Evolutionary conservation across 768 basidiomycete genomes (phyloP), one percentile per base, ranked within the genome.

Genomic region (Hericium erinaceus): DNA sequence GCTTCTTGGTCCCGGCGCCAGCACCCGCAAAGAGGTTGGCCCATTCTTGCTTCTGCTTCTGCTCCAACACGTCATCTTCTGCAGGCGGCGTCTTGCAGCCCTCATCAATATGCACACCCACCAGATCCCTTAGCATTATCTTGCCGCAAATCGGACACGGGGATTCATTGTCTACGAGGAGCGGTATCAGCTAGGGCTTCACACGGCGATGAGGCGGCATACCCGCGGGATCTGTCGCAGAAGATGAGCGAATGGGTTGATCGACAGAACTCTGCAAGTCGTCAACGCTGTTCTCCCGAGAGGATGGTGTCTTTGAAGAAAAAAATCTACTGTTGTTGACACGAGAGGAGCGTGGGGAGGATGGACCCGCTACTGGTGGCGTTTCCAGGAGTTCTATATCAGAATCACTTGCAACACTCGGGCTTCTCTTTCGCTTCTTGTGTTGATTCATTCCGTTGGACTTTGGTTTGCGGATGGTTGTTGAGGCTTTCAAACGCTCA

Each of bases 91-190:
- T 37, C 54, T 61, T 65, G 52, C 73, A 75, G 1, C 67, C 66
- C 57, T 65, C 63, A 40, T 75, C 73, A 39, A 75, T 60, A 50
- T 75, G 74, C 7, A 63, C 50, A 28, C 28, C 39, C 7, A 40
- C 52, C 39, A 50, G 40, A 58, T 33, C 8, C 33, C 33, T 33
- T 33, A 33, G 9, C 33, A 33, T 33, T 33, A 33, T 33, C 33
- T 33, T 33, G 54, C 41, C 52, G 37, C 26, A 22, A 22, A 48
- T 39, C 37, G 39, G 13, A 48, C 39, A 44, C 46, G 33, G 33
- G 33, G 33, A 33, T 33, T 33, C 33, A 33, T 33, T 33, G 33
- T 33, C 33, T 33, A 33, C 2, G 33, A 33, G 33, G 33, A 33
- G 33, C 33, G 7, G 33, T 33, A 33, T 33, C 33, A 33, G 33